Evolutionary conservation across 257 asterid genomes (phyloP), one percentile per base, ranked within the genome.

Genomic region (Nicotiana tabacum): DNA sequence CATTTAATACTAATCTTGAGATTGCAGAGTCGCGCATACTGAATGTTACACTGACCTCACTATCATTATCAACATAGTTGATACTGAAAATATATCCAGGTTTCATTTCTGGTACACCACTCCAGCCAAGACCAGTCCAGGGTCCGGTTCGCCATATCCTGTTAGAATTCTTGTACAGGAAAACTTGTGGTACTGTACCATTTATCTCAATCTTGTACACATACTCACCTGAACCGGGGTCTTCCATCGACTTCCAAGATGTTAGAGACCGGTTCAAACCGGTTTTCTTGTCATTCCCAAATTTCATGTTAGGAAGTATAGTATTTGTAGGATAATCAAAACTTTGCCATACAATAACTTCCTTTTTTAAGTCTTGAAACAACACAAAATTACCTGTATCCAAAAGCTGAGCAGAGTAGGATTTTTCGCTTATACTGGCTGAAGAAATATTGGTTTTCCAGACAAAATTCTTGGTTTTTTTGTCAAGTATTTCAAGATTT

Each of bases 241-340:
- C 82, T 0, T 57, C 7, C 17, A 4, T 12, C 33, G 55, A 55
- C 4, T 77, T 77, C 82, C 82, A 77, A 10, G 82, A 77, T 13
- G 33, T 77, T 16, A 77, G 2, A 4, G 51, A 77, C 68, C 55
- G 66, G 48, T 33, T 61, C 18, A 30, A 17, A 57, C 82, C 57
- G 16, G 82, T 77, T 4, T 39, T 56, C 3, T 55, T 57, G 55
- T 77, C 53, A 33, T 13, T 55, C 5, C 82, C 82, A 55, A 32
- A 61, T 13, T 77, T 77, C 82, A 77, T 77, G 15, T 61, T 5
- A 9, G 82, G 82, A 57, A 77, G 29, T 53, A 77, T 55, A 33
- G 82, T 53, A 56, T 77, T 61, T 21, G 67, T 57, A 55, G 82
- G 82, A 77, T 77, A 35, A 55, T 77, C 82, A 77, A 77, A 77